A percentile compares a stretch with the other conserved stretches of the same genome.
Evolutionary conservation across 805 yeast species (phyloP).

Genomic region (Ogataea thermomethanolica): DNA sequence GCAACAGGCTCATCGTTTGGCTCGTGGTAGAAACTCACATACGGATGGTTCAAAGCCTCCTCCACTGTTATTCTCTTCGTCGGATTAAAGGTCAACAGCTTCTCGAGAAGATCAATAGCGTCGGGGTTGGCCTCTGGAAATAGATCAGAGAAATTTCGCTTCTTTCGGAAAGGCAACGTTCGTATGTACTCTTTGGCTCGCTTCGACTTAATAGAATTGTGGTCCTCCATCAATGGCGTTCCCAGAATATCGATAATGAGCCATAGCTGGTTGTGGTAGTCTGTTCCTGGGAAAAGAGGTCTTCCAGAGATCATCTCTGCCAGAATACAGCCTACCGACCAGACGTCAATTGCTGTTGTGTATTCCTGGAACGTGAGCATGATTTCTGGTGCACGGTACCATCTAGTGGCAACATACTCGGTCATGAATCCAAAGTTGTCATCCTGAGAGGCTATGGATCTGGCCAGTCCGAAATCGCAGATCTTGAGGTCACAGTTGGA

Average conservation of each 20-base stretch:
- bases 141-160: constrained; percentile 51
- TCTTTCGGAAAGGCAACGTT: constrained; percentile 68
- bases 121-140: constrained; percentile 55
- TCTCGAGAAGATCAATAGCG: constrained; percentile 65
- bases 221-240: constrained; percentile 80
- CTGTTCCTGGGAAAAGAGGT: constrained; percentile 92
- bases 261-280: constrained; percentile 87
- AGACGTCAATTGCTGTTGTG: constrained; percentile 91
- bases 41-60: constrained; percentile 84
- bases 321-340: constrained; percentile 95
- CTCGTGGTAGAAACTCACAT: constrained; percentile 84
- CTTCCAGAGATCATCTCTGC: constrained; percentile 85
- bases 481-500: constrained; percentile 91
- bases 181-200: constrained; percentile 88
- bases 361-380: constrained; percentile 93
- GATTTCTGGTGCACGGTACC: constrained; percentile 98
- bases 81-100: constrained; percentile 80
- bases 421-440: constrained; percentile 83
- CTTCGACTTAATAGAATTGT: constrained; percentile 66
- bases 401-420: constrained; percentile 94
- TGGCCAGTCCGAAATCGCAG: constrained; percentile 92
- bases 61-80: constrained; percentile 75
- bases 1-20: constrained; percentile 91
- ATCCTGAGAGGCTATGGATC: constrained; percentile 57
- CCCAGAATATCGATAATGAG: constrained; percentile 83